A percentile compares a stretch with the other conserved stretches of the same genome.
These are phyloP conservation scores for Gastrodia elata DNA, from an alignment of 106 monocot species.

Conservation along the genomic window DNA sequence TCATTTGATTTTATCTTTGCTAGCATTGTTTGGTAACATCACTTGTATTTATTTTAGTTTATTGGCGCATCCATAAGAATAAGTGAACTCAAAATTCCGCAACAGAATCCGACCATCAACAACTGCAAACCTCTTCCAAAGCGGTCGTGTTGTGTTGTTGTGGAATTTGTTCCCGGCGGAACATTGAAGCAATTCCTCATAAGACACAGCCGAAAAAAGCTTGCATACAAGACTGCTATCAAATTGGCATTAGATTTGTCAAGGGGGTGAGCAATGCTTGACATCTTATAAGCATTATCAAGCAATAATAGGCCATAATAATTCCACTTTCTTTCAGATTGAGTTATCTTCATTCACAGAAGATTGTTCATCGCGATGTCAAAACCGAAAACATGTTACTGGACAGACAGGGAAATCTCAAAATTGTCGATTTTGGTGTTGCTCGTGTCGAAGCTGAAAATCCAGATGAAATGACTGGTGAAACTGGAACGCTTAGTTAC, in stretches of 20 bases:
- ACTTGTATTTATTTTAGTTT: constrained; percentile 17
- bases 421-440: constrained; percentile 81
- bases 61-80: constrained; percentile 29
- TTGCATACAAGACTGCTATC: constrained; percentile 50
- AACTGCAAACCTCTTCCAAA: background rate
- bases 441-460: constrained; percentile 84
- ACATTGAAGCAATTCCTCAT: constrained; percentile 53
- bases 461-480: constrained; percentile 64
- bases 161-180: constrained; percentile 57
- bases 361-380: constrained; percentile 84
- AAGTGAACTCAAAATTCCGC: constrained; percentile 56
- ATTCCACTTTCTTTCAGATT: constrained; percentile 27
- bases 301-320: background rate
- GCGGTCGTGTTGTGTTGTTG: constrained; percentile 44
- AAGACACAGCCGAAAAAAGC: constrained; percentile 43
- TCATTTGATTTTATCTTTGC: background rate
- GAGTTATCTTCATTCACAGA: constrained; percentile 67
- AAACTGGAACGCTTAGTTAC: constrained; percentile 73
- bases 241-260: constrained; percentile 62
- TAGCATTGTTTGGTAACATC: background rate
- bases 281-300: background rate
- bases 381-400: constrained; percentile 84
- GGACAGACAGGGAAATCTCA: constrained; percentile 34
- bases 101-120: constrained; percentile 12
- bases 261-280: constrained; percentile 34